Conservation (phyloP, 305 asterid genomes). For the Fraxinus xanthoxyloides region DNA sequence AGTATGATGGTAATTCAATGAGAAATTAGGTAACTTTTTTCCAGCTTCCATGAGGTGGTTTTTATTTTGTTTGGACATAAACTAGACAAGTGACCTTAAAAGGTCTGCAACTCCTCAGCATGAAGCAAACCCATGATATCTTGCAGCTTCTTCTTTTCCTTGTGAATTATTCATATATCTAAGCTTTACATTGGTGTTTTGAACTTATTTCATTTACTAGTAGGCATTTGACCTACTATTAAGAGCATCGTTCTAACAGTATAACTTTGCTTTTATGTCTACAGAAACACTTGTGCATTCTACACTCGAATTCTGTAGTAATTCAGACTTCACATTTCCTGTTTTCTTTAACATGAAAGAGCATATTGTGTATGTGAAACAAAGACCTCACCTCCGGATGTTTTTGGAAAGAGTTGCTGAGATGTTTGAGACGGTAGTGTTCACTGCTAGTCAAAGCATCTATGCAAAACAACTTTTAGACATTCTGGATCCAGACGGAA, state of each 20-base stretch:
- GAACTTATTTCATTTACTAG: not conserved
- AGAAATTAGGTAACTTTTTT: not conserved
- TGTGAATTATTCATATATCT: not conserved
- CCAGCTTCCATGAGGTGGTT: not conserved
- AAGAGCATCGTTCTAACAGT: constrained; percentile 19
- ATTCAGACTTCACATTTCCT: constrained; percentile 86
- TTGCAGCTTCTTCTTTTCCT: not conserved
- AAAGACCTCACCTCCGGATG: constrained; percentile 78
- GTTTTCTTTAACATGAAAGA: constrained; percentile 87
- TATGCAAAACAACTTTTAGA: constrained; percentile 84
- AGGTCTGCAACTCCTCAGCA: not conserved
- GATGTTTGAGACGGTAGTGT: constrained; percentile 81
- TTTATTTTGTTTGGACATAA: not conserved
- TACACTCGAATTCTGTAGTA: constrained; percentile 67
- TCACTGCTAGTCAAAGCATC: constrained; percentile 98
- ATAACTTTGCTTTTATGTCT: constrained; percentile 28
- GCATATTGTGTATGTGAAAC: constrained; percentile 74
- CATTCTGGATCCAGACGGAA: constrained; percentile 86
- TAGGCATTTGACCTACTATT: not conserved
- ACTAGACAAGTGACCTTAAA: not conserved
- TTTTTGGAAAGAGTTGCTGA: constrained; percentile 82
- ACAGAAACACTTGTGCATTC: constrained; percentile 99
- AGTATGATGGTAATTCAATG: not conserved
- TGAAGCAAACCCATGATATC: not conserved
- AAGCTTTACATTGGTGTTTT: not conserved